Conservation (phyloP, 441 rosid species). For the Erysimum cheiri region DNA sequence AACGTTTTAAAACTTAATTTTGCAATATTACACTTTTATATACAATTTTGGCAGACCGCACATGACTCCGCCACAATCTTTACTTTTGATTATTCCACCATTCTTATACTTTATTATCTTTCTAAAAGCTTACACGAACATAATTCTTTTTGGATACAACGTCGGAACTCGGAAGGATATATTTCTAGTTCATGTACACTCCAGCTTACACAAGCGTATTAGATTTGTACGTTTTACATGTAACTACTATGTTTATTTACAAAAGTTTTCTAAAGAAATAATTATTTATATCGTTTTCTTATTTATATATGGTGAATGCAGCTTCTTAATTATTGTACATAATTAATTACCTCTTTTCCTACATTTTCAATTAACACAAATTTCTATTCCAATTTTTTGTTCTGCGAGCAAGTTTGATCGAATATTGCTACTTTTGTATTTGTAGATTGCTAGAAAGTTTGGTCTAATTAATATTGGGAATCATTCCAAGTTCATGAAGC, state of each 20-base stretch:
- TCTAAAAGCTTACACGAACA: background rate
- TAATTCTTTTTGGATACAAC: background rate
- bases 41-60: constrained; percentile 7
- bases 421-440: background rate
- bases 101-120: constrained; percentile 9
- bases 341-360: too few species aligned
- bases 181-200: background rate
- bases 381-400: too few species aligned
- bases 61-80: constrained; percentile 13
- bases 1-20: background rate
- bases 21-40: background rate
- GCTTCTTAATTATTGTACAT: background rate
- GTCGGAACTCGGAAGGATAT: background rate
- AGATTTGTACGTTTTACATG: background rate
- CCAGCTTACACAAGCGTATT: background rate
- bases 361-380: too few species aligned
- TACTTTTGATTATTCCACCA: constrained; percentile 20
- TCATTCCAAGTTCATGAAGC: background rate
- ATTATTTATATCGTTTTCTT: background rate
- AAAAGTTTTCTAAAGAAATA: background rate
- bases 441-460: background rate
- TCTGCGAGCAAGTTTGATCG: background rate
- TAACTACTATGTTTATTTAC: background rate
- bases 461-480: background rate
- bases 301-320: background rate